Evolutionary conservation across 2,329 filamentous ascomycete species (phyloP).

Genomic region (Sphaerulina musiva): DNA sequence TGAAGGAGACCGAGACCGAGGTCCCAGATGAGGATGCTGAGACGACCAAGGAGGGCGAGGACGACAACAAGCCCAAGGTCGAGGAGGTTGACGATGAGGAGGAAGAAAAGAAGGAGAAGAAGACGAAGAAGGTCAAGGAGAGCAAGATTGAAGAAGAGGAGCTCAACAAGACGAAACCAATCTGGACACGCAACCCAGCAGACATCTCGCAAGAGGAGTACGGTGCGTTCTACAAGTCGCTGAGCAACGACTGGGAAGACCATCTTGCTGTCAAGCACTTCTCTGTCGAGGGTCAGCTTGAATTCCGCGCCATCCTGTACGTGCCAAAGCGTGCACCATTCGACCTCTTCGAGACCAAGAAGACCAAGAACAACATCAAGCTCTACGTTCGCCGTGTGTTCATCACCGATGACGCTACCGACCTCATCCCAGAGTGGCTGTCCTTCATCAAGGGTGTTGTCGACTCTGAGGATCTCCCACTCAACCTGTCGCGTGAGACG

Average conservation of each 20-base stretch:
- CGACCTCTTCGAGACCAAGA: constrained; percentile 99
- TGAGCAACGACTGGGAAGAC: constrained; percentile 99
- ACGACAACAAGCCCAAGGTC: constrained; percentile 92
- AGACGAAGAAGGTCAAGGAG: constrained; percentile 99
- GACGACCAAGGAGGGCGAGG: constrained; percentile 62
- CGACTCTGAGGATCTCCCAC: constrained; percentile 97
- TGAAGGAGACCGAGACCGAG: constrained; percentile 99
- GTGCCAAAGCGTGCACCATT: constrained; percentile 99
- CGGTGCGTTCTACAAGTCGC: constrained; percentile 98
- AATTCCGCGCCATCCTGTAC: constrained; percentile 99
- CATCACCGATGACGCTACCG: constrained; percentile 99
- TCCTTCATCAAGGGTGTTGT: constrained; percentile 99
- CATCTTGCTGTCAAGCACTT: constrained; percentile 99
- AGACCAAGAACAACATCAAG: constrained; percentile 99
- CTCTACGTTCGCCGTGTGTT: constrained; percentile 99
- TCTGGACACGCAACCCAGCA: constrained; percentile 97
- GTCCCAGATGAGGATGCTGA: constrained; percentile 93
- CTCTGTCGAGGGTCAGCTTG: constrained; percentile 99
- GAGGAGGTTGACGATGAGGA: constrained; percentile 82
- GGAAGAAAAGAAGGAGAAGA: constrained; percentile 77
- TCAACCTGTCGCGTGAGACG: constrained; percentile 99
- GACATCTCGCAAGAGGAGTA: constrained; percentile 97
- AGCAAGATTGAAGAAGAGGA: constrained; percentile 98
- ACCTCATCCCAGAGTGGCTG: constrained; percentile 98
- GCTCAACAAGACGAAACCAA: constrained; percentile 99